Evolutionary conservation across 225 moss, liverwort and hornwort genomes (phyloP), one percentile per base, ranked within the genome.

Genomic region (Bryoerythrophyllum caledonicum): DNA sequence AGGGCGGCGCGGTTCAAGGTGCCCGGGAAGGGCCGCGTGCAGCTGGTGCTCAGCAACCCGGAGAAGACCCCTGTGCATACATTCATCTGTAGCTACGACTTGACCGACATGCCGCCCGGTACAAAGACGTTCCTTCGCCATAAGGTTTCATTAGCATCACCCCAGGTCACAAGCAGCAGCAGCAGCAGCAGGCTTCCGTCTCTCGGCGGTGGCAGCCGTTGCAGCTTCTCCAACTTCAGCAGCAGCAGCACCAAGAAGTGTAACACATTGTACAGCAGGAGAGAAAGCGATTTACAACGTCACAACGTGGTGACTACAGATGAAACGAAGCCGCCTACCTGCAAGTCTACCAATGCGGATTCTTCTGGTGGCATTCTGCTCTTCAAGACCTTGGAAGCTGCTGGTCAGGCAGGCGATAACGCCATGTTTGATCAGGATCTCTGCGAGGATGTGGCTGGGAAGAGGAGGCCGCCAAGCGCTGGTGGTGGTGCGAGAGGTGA

Each of bases 21-120:
- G 79, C 97, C 97, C 41, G 76, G 82, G 43, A 90, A 84, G 74
- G 97, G 97, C 32, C 91, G 97, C 52, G 94, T 99, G 54, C 97
- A 99, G 80, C 74, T 99, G 91, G 97, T 99, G 46, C 73, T 99
- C 61, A 94, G 97, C 86, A 99, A 99, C 78, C 97, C 97, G 70
- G 97, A 99, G 82, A 88, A 80, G 86, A 99, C 97, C 56, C 97
- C 97, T 85, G 93, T 99, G 72, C 97, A 99, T 84, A 99, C 97
- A 67, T 99, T 99, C 68, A 90, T 90, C 73, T 99, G 97, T 86
- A 94, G 89, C 80, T 99, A 99, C 79, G 94, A 99, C 88, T 82
- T 99, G 73, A 93, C 94, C 28, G 97, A 99, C 80, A 99, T 99
- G 97, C 97, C 97, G 63, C 93, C 93, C 37, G 97, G 94, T 83